Percentiles rank a stretch among this genome's conserved stretches.
Conservation (phyloP, 192 early-diverging fungal genomes). For the Gamsiella multidivaricata region DNA sequence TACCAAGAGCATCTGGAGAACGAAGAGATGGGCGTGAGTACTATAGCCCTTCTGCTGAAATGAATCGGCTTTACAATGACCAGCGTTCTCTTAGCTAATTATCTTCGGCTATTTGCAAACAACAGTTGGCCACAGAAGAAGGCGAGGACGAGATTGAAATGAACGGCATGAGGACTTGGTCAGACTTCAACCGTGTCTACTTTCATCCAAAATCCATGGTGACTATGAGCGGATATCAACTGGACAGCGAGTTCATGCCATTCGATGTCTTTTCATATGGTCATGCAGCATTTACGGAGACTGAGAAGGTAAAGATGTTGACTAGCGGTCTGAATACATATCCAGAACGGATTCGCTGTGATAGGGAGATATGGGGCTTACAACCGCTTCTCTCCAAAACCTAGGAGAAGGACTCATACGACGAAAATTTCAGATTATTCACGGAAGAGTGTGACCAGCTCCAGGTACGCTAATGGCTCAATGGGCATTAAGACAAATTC, state of each 20-base stretch:
- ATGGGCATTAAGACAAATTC: too few relatives aligned
- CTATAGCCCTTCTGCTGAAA: not conserved
- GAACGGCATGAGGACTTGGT: slow-evolving; percentile 74
- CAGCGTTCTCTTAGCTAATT: too few relatives aligned
- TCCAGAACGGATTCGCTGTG: too few relatives aligned
- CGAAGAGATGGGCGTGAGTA: slow-evolving; percentile 38
- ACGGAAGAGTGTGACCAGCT: slow-evolving; percentile 68
- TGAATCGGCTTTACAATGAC: too few relatives aligned
- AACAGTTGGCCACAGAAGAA: slow-evolving; percentile 37
- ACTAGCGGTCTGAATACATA: not conserved
- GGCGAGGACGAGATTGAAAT: slow-evolving; percentile 60
- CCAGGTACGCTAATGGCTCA: too few relatives aligned
- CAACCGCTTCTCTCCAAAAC: not conserved
- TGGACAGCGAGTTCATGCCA: slow-evolving; percentile 59
- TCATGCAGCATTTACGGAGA: slow-evolving; percentile 56
- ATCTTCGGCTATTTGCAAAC: not conserved
- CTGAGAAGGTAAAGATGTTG: slow-evolving; percentile 56
- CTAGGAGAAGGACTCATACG: slow-evolving; percentile 63
- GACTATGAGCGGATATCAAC: slow-evolving; percentile 44
- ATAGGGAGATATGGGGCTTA: too few relatives aligned
- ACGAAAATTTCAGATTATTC: slow-evolving; percentile 64
- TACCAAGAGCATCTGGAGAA: slow-evolving; percentile 45
- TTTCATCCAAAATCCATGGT: slow-evolving; percentile 78
- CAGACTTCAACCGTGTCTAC: slow-evolving; percentile 82
- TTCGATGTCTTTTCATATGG: slow-evolving; percentile 67